A percentile compares a stretch with the other conserved stretches of the same genome.
phyloP scores from a whole-genome alignment of 2,329 filamentous ascomycete species.

The Botrytis cinerea region DNA sequence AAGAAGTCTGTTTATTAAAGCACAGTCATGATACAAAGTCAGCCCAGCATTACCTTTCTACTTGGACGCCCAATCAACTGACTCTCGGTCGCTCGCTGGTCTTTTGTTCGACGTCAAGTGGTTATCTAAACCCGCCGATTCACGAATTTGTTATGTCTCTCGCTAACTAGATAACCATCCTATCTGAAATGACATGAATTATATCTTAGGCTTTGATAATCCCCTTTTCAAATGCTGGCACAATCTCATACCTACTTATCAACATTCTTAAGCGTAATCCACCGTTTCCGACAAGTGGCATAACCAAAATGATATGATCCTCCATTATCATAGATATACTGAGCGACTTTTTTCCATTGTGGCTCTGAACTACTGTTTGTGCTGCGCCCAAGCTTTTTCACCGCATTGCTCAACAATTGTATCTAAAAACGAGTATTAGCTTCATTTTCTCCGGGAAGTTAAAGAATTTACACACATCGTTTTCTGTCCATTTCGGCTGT shows the following conservation, averaged over 20 bases:
- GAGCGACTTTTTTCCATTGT: conserved; percentile 59
- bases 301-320: conserved; percentile 62
- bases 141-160: background rate
- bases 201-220: background rate
- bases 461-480: conserved; percentile 58
- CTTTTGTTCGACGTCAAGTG: background rate
- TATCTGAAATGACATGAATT: background rate
- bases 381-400: conserved; percentile 41
- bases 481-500: conserved; percentile 62
- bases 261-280: conserved; percentile 47
- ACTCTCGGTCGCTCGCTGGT: background rate
- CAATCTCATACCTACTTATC: background rate
- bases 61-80: background rate
- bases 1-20: background rate
- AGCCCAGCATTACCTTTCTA: background rate
- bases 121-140: background rate
- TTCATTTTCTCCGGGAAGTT: background rate
- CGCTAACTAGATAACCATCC: background rate
- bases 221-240: background rate
- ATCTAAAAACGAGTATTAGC: conserved; percentile 43
- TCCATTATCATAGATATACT: conserved; percentile 53
- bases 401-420: conserved; percentile 49
- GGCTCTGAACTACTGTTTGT: conserved; percentile 25
- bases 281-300: conserved; percentile 60
- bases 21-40: background rate